Conservation (phyloP, 495 filamentous ascomycete genomes). For the Pseudotulostoma volvatum region DNA sequence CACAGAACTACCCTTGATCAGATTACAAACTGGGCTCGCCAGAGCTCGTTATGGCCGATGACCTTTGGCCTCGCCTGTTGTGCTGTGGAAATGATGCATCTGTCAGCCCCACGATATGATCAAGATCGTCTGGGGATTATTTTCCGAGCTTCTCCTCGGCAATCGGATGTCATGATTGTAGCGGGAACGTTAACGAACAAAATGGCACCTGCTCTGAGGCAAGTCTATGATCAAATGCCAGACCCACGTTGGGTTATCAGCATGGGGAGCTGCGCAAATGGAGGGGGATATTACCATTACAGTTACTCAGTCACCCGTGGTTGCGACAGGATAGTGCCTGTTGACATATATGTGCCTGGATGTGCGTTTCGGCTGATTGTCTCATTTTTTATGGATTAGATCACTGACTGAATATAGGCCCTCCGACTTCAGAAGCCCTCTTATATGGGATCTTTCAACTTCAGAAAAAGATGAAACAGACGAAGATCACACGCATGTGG, state of each 20-base stretch:
- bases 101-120: constrained; percentile 90
- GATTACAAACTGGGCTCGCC: constrained; percentile 87
- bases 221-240: constrained; percentile 98
- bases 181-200: constrained; percentile 94
- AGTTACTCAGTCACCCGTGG: constrained; percentile 84
- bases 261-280: constrained; percentile 93
- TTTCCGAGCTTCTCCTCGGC: constrained; percentile 86
- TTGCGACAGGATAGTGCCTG: constrained; percentile 86
- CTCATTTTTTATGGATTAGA: no score
- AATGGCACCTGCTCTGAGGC: constrained; percentile 87
- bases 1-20: constrained; percentile 76
- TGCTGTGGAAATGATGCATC: constrained; percentile 97
- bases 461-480: constrained; percentile 86
- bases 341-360: constrained; percentile 93
- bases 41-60: constrained; percentile 92
- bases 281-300: constrained; percentile 95
- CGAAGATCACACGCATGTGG: constrained; percentile 39
- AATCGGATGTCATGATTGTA: constrained; percentile 97
- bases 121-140: constrained; percentile 94
- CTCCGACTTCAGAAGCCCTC: constrained; percentile 77
- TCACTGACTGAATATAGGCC: constrained; percentile 36
- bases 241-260: constrained; percentile 87
- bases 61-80: constrained; percentile 96
- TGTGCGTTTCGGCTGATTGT: constrained; percentile 43
- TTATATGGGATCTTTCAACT: constrained; percentile 93